A percentile compares a stretch with the other conserved stretches of the same genome.
These are phyloP conservation scores for Moesziomyces antarcticus DNA, from an alignment of 1,284 basidiomycete species.

Conservation along the genomic window DNA sequence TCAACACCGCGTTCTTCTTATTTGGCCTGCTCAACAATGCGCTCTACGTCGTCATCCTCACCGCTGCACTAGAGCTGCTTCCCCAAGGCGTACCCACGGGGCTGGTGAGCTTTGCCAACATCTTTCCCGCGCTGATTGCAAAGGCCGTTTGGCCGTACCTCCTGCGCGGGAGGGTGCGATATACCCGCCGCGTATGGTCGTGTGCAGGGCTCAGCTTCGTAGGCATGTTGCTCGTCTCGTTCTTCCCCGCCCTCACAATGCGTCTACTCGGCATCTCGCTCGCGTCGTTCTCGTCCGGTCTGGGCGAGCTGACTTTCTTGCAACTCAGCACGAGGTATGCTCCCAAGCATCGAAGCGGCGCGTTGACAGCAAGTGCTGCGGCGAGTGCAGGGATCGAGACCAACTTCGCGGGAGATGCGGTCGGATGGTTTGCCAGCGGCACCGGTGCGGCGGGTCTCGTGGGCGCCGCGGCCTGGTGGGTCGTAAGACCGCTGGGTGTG, in stretches of 20 bases:
- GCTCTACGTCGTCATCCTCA: constrained; percentile 90
- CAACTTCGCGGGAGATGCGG: constrained; percentile 47
- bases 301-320: constrained; percentile 94
- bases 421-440: constrained; percentile 73
- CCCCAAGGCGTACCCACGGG: constrained; percentile 75
- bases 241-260: constrained; percentile 77
- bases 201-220: constrained; percentile 69
- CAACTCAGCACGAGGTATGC: constrained; percentile 83
- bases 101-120: constrained; percentile 80
- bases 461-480: constrained; percentile 95
- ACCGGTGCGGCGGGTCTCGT: constrained; percentile 93
- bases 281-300: constrained; percentile 90
- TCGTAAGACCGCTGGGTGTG: constrained; percentile 86
- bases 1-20: constrained; percentile 62
- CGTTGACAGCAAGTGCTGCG: constrained; percentile 6
- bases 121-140: constrained; percentile 71
- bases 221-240: constrained; percentile 75
- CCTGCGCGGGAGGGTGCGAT: constrained; percentile 56
- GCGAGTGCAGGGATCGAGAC: constrained; percentile 13
- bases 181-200: constrained; percentile 43
- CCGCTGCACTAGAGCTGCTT: constrained; percentile 92
- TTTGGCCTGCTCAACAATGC: constrained; percentile 69
- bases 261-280: constrained; percentile 86
- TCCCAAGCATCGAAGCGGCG: constrained; percentile 8
- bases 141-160: constrained; percentile 92